Base-by-base conservation (phyloP, 768 basidiomycete genomes). In the Mycena chlorophos region DNA sequence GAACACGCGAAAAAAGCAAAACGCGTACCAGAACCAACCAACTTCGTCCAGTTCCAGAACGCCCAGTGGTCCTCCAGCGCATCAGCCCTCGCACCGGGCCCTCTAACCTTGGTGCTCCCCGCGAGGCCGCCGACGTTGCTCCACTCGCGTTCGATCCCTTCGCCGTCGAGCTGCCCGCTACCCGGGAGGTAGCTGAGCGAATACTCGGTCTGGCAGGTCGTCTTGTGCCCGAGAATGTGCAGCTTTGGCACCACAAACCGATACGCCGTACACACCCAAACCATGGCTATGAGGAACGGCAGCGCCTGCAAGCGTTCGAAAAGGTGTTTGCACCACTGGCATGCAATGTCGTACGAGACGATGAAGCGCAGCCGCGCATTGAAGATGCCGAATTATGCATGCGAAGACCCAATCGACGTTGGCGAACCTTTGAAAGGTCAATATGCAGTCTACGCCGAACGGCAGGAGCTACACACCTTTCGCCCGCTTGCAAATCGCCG, bases 21-120 rank as follows among this genome's bases (percentile, higher is more conserved):
- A 25, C 12, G 62, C 54, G 2, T 50, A 64, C 70, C 65, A 10
- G 71, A 47, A 0, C 49, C 34, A 1, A 55, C 39, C 5, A 62
- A 49, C 46, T 70, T 70, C 5, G 17, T 39, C 66, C 65, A 73
- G 37, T 73, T 73, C 68, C 68, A 71, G n/a, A 58, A 57, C 4
- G 53, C 51, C 56, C 57, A 65, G 29, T 72, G 68, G 12, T 76
- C 71, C 28, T 78, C 71, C 1, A 78, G 37, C 0, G 67, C 64
- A 39, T 73, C 70, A 1, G 64, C 31, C 0, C 64, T 54, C 1
- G 65, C 58, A 0, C 71, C 71, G 0, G 70, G 70, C 0, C 68
- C 71, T 68, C 71, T 74, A 25, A 72, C 71, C 6, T 67, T 62
- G 0, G 71, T 75, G 19, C 69, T 68, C 3, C 62, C 60, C 4